phyloP scores from a whole-genome alignment of 495 filamentous ascomycete species.

The Glonium stellatum region DNA sequence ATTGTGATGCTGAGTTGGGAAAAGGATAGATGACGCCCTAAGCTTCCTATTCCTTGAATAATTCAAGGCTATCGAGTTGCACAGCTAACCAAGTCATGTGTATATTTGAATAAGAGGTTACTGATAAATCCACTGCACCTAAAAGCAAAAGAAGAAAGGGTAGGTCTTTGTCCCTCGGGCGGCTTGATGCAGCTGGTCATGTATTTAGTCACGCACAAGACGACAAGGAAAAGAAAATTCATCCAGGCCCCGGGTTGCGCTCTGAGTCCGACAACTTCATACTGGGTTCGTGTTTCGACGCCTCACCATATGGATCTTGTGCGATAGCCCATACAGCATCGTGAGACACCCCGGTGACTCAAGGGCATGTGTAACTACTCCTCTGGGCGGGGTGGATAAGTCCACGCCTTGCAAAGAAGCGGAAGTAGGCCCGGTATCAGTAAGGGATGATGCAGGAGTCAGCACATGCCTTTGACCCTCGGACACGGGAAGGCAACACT shows the following conservation, averaged over 20 bases:
- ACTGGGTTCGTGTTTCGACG: not conserved
- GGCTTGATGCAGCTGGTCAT: not conserved
- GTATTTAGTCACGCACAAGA: not conserved
- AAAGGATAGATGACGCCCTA: too few species aligned
- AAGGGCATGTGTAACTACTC: not conserved
- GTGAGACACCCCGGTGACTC: not conserved
- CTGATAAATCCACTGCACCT: not conserved
- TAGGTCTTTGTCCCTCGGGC: not conserved
- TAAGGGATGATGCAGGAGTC: not conserved
- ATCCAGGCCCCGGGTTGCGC: not conserved
- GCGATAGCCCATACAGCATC: not conserved
- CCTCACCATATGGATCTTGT: constrained; percentile 1
- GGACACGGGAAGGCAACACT: not conserved
- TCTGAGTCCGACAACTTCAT: not conserved
- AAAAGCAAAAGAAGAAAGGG: not conserved
- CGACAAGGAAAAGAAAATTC: not conserved
- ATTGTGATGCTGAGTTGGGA: too few species aligned
- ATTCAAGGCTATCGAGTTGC: too few species aligned
- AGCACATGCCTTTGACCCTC: not conserved
- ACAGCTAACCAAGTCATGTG: too few species aligned
- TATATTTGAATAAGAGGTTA: too few species aligned
- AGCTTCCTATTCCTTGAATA: too few species aligned
- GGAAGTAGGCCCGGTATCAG: not conserved
- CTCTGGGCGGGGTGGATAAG: not conserved
- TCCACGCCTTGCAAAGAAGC: not conserved